Base-by-base conservation (phyloP, 257 asterid species). In the Leptodermis oblonga region DNA sequence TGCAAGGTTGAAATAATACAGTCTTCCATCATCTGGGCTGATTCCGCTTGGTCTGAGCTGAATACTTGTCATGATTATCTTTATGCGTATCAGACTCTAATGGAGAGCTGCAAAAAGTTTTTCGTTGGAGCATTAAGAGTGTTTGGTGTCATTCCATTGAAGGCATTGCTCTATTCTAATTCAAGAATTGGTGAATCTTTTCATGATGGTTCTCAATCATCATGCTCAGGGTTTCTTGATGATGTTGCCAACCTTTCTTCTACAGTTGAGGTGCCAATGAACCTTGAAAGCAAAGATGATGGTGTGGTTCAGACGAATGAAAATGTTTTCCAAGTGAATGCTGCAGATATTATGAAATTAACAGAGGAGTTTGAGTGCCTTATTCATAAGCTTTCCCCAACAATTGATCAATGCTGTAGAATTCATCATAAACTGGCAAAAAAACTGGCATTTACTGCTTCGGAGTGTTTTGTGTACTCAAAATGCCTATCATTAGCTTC, bases 61-160 rank as follows among this genome's bases (percentile, higher is more conserved):
- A 86, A 87, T 72, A 78, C 77, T 63, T 87, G 82, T 78, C 87
- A 73, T 79, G 97, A 93, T 77, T 87, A 88, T 78, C 85, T 93
- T 73, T 85, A 82, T 82, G 92, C 97, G 33, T 93, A 87, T 80
- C 96, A 93, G 85, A 84, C 82, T 77, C 90, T 93, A 75, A 61
- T 90, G 82, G 89, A 77, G 77, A 85, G 80, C 81, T 90, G 95
- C 80, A 85, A 79, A 80, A 82, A 60, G 74, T 72, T 83, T 51
- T 75, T 93, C 52, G 65, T 87, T 70, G 81, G 80, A 67, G 78
- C 83, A 61, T 76, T 80, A 59, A 86, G 81, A 81, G 75, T 56
- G 49, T 77, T 84, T 80, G 99, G 95, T 73, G 77, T 81, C 70
- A 76, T 87, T 86, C 96, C 97, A 11, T 73, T 84, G 51, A 76